These are phyloP conservation scores for Puccinia brachypodii DNA, from an alignment of 1,284 basidiomycete genomes.

Conservation along the genomic window DNA sequence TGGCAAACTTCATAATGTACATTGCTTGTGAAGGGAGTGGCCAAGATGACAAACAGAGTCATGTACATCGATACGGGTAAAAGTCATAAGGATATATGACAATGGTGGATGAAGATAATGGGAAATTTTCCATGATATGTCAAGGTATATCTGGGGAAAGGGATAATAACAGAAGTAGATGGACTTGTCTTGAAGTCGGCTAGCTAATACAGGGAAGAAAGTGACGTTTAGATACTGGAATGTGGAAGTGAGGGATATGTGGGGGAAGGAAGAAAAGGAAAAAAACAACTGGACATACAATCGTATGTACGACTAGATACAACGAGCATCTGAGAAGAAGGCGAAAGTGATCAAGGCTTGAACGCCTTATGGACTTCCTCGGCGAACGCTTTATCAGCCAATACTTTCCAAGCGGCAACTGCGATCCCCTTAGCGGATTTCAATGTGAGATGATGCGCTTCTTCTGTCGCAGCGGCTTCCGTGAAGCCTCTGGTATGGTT, in stretches of 20 bases:
- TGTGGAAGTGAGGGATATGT: background rate
- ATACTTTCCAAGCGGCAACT: constrained; percentile 64
- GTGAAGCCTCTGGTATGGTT: constrained; percentile 63
- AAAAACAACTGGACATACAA: background rate
- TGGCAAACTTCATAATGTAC: no score
- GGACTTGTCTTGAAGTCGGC: no score
- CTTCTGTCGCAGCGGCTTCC: constrained; percentile 63
- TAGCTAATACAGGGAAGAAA: background rate
- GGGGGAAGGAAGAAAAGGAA: background rate
- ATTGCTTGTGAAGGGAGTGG: no score
- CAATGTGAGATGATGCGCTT: constrained; percentile 67
- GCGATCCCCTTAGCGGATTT: constrained; percentile 66
- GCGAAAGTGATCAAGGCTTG: background rate
- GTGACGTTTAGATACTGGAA: background rate
- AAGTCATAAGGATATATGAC: no score
- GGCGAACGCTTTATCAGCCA: constrained; percentile 66
- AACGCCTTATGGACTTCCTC: constrained; percentile 59
- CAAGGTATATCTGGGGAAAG: no score
- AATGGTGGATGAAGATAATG: no score
- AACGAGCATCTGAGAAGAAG: background rate
- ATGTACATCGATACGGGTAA: no score
- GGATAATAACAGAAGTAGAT: no score
- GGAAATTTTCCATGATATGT: no score
- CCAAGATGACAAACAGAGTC: no score
- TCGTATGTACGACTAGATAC: background rate